Percentiles rank a stretch among this genome's conserved stretches.
Evolutionary conservation across 2,329 filamentous ascomycete species (phyloP).

Genomic region (Sporothrix globosa): DNA sequence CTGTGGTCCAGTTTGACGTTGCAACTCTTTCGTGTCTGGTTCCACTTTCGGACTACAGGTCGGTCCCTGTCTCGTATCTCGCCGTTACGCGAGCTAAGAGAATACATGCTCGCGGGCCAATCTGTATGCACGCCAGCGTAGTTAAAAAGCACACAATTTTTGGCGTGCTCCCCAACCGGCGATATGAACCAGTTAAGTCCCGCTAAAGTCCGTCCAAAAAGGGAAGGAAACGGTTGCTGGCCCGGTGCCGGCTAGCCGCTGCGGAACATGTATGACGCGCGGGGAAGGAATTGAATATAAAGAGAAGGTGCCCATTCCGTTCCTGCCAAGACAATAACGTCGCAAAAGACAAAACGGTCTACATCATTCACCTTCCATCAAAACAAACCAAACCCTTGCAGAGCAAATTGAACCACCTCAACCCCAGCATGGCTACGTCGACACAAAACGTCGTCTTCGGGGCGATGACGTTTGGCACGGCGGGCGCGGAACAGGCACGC

Average conservation of each 20-base stretch:
- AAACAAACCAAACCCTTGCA: too few relatives aligned
- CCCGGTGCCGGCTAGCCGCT: constrained; percentile 9
- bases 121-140: constrained; percentile 1
- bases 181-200: neutral
- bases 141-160: constrained; percentile 16
- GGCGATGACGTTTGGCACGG: constrained; percentile 41
- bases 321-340: constrained; percentile 2
- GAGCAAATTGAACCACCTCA: too few relatives aligned
- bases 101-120: too few relatives aligned
- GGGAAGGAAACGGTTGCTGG: neutral
- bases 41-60: too few relatives aligned
- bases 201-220: neutral
- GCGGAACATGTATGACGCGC: neutral
- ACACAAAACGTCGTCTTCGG: constrained; percentile 41
- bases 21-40: too few relatives aligned
- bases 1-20: too few relatives aligned
- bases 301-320: neutral
- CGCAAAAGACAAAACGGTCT: neutral
- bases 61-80: too few relatives aligned
- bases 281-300: neutral
- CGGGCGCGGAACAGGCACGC: constrained; percentile 40
- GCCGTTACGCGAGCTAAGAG: too few relatives aligned
- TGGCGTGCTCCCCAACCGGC: constrained; percentile 4
- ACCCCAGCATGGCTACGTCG: constrained; percentile 13
- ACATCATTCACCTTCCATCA: neutral